These are phyloP conservation scores for Catunica adiposa DNA, from an alignment of 2,329 filamentous ascomycete genomes.

Conservation along the genomic window DNA sequence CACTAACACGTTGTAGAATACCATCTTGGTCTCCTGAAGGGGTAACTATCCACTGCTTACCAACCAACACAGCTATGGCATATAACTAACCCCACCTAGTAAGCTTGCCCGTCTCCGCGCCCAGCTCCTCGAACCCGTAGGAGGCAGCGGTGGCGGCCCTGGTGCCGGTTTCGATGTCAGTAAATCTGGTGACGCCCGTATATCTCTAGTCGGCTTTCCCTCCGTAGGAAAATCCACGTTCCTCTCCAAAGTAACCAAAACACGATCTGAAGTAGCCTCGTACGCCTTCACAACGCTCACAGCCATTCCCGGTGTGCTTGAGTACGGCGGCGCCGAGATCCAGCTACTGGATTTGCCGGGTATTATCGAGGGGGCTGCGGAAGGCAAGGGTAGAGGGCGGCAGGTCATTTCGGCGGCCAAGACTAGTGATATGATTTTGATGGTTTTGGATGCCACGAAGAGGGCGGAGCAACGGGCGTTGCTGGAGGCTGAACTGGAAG, in stretches of 20 bases:
- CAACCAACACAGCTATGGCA: neutral
- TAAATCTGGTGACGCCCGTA: constrained; percentile 90
- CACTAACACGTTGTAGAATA: constrained; percentile 50
- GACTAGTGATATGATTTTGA: constrained; percentile 91
- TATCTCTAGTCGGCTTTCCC: constrained; percentile 94
- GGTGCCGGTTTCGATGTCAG: constrained; percentile 85
- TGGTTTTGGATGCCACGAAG: constrained; percentile 95
- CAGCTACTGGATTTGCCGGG: constrained; percentile 93
- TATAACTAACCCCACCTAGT: constrained; percentile 30
- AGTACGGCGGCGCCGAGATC: constrained; percentile 95
- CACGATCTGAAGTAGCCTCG: constrained; percentile 84
- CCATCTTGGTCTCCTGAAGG: constrained; percentile 92
- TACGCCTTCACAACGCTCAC: constrained; percentile 97
- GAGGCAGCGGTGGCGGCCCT: constrained; percentile 59
- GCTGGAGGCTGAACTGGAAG: constrained; percentile 81
- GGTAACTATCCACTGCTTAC: constrained; percentile 38
- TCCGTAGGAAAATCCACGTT: constrained; percentile 98
- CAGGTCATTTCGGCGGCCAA: constrained; percentile 97
- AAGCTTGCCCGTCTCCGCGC: constrained; percentile 91
- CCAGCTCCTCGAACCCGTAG: constrained; percentile 78
- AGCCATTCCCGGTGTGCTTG: constrained; percentile 89
- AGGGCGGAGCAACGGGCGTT: constrained; percentile 80
- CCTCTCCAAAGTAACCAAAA: constrained; percentile 97
- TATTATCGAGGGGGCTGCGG: constrained; percentile 92
- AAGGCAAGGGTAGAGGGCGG: constrained; percentile 86